A percentile compares a stretch with the other conserved stretches of the same genome.
Evolutionary conservation across 2,329 filamentous ascomycete species (phyloP).

Genomic region (Dothistroma pini): DNA sequence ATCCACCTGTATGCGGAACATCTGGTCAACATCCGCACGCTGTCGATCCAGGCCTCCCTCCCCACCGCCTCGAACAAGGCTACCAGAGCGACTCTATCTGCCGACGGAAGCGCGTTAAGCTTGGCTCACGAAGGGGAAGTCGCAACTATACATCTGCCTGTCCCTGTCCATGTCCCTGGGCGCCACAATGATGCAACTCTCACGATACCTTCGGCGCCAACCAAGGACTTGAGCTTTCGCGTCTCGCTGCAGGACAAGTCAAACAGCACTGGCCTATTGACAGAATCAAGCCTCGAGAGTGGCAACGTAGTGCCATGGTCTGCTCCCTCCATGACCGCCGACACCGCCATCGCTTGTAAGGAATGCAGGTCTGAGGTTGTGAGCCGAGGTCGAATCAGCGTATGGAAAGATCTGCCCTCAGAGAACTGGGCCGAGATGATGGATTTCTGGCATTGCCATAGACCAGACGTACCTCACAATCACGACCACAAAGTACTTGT

Average conservation of each 20-base stretch:
- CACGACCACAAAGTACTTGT: constrained; percentile 38
- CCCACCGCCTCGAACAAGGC: constrained; percentile 41
- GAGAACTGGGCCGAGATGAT: constrained; percentile 99
- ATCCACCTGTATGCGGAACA: constrained; percentile 57
- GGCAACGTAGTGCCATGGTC: constrained; percentile 44
- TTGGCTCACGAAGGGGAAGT: constrained; percentile 46
- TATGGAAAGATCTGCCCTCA: constrained; percentile 91
- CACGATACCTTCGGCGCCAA: constrained; percentile 47
- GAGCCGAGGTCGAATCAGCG: constrained; percentile 38
- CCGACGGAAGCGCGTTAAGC: constrained; percentile 43
- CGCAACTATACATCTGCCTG: constrained; percentile 46
- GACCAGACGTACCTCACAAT: constrained; percentile 63
- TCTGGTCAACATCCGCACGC: constrained; percentile 57
- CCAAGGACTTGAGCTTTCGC: constrained; percentile 52
- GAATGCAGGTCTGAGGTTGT: constrained; percentile 29
- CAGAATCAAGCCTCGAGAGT: constrained; percentile 20
- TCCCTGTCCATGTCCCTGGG: constrained; percentile 45
- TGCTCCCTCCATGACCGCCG: constrained; percentile 34
- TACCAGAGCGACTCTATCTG: constrained; percentile 44
- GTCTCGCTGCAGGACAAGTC: constrained; percentile 48
- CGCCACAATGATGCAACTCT: constrained; percentile 42
- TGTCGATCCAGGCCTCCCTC: constrained; percentile 55
- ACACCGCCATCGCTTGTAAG: constrained; percentile 29
- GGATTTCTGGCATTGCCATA: constrained; percentile 99
- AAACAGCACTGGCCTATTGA: constrained; percentile 14